Evolutionary conservation across 2,329 filamentous ascomycete species (phyloP).

Genomic region (Verticillium isaacii): DNA sequence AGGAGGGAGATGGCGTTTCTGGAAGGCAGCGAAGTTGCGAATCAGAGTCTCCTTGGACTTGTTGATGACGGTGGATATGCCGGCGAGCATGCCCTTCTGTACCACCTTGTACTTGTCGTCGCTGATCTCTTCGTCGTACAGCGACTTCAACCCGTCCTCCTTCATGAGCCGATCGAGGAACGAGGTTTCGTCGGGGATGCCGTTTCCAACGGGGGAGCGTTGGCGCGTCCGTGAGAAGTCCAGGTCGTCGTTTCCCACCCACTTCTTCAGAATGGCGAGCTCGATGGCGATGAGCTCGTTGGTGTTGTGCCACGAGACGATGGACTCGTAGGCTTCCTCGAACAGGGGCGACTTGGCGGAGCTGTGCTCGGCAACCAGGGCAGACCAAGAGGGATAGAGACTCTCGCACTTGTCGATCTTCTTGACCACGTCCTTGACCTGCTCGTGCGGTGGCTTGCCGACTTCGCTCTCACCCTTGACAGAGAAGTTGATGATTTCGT

Average conservation of each 20-base stretch:
- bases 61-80: slow-evolving; percentile 79
- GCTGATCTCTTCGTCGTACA: slow-evolving; percentile 64
- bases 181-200: slow-evolving; percentile 82
- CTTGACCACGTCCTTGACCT: slow-evolving; percentile 82
- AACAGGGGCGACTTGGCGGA: slow-evolving; percentile 73
- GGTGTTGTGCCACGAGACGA: slow-evolving; percentile 96
- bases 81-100: slow-evolving; percentile 72
- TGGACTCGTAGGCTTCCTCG: slow-evolving; percentile 77
- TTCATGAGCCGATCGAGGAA: slow-evolving; percentile 95
- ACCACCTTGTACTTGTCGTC: slow-evolving; percentile 28
- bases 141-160: slow-evolving; percentile 86
- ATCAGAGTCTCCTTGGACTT: slow-evolving; percentile 94
- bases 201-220: slow-evolving; percentile 62
- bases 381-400: slow-evolving; percentile 75
- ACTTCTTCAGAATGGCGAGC: slow-evolving; percentile 83
- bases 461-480: slow-evolving; percentile 91
- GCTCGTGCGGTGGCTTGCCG: slow-evolving; percentile 79
- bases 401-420: slow-evolving; percentile 88
- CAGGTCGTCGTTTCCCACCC: slow-evolving; percentile 94
- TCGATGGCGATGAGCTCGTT: slow-evolving; percentile 95
- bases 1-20: slow-evolving; percentile 83
- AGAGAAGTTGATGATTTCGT: slow-evolving; percentile 87
- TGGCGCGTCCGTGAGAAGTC: slow-evolving; percentile 78
- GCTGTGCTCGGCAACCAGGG: slow-evolving; percentile 71
- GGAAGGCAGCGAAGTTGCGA: slow-evolving; percentile 76